A percentile compares a stretch with the other conserved stretches of the same genome.
These are phyloP conservation scores for Aquanectria penicillioides DNA, from an alignment of 2,329 filamentous ascomycete genomes.

Conservation along the genomic window DNA sequence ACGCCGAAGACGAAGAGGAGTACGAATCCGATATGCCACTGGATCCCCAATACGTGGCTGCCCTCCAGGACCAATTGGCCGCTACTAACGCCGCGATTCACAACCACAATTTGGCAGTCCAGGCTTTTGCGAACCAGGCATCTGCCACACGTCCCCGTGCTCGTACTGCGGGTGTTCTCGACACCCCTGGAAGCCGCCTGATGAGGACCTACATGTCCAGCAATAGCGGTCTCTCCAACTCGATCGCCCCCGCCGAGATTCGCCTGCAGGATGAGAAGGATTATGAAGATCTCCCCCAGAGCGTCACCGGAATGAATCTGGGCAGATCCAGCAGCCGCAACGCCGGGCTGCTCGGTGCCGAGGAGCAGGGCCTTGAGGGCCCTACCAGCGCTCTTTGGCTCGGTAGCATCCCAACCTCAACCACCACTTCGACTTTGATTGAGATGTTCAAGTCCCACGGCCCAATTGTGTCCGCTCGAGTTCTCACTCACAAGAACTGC, in stretches of 20 bases:
- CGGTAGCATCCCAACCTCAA: slow-evolving; percentile 96
- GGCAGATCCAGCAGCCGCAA: slow-evolving; percentile 72
- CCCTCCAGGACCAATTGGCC: slow-evolving; percentile 70
- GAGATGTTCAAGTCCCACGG: slow-evolving; percentile 97
- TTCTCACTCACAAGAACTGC: slow-evolving; percentile 98
- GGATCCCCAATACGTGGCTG: slow-evolving; percentile 68
- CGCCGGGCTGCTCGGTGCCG: slow-evolving; percentile 73
- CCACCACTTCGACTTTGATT: slow-evolving; percentile 91
- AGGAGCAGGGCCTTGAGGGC: slow-evolving; percentile 85
- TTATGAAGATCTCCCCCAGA: slow-evolving; percentile 82
- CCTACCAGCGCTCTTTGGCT: slow-evolving; percentile 96
- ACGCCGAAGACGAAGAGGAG: slow-evolving; percentile 87
- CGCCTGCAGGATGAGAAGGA: slow-evolving; percentile 79
- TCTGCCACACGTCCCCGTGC: slow-evolving; percentile 86
- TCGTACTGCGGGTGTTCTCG: slow-evolving; percentile 89
- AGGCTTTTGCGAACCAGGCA: slow-evolving; percentile 88
- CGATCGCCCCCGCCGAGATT: slow-evolving; percentile 79
- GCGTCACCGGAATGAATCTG: slow-evolving; percentile 83
- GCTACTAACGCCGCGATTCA: slow-evolving; percentile 78
- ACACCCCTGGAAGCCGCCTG: slow-evolving; percentile 75
- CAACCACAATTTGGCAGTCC: slow-evolving; percentile 91
- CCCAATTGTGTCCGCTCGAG: slow-evolving; percentile 87
- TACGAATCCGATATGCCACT: slow-evolving; percentile 66
- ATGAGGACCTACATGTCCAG: slow-evolving; percentile 80
- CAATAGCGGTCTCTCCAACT: slow-evolving; percentile 75